These are phyloP conservation scores for Flaveria brownii DNA, from an alignment of 129 eudicot genomes.

Conservation along the genomic window DNA sequence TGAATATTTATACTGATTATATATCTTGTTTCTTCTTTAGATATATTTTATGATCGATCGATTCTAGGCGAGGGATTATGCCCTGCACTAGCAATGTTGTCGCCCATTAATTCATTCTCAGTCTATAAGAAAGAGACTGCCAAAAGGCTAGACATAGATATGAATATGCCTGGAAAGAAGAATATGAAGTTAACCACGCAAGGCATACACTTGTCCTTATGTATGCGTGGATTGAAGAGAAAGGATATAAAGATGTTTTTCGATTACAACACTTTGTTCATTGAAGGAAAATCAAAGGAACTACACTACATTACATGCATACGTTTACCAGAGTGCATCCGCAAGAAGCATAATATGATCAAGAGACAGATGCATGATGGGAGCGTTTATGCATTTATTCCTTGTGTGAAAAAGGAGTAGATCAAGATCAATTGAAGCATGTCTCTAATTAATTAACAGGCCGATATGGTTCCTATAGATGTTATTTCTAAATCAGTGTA, in stretches of 20 bases:
- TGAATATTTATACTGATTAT: neutral
- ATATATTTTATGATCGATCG: neutral
- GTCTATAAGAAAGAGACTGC: neutral
- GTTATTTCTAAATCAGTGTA: no score
- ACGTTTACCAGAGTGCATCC: neutral
- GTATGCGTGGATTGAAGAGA: neutral
- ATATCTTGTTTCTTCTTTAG: neutral
- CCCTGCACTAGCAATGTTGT: neutral
- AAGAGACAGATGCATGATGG: neutral
- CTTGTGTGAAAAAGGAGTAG: constrained; percentile 3
- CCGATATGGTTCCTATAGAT: no score
- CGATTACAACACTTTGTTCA: neutral
- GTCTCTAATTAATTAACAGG: no score
- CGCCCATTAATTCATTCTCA: neutral
- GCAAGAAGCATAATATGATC: neutral
- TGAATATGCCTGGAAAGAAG: neutral
- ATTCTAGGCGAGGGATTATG: constrained; percentile 2
- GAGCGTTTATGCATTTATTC: neutral
- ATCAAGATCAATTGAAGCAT: no score
- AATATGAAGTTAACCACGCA: neutral
- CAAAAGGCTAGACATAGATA: neutral
- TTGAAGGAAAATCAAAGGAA: neutral
- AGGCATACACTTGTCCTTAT: neutral
- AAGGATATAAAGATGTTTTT: neutral
- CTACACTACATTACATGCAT: neutral